Evolutionary conservation across 352 stramenopile genomes (phyloP).

Genomic region (Globisporangium emineosum): DNA sequence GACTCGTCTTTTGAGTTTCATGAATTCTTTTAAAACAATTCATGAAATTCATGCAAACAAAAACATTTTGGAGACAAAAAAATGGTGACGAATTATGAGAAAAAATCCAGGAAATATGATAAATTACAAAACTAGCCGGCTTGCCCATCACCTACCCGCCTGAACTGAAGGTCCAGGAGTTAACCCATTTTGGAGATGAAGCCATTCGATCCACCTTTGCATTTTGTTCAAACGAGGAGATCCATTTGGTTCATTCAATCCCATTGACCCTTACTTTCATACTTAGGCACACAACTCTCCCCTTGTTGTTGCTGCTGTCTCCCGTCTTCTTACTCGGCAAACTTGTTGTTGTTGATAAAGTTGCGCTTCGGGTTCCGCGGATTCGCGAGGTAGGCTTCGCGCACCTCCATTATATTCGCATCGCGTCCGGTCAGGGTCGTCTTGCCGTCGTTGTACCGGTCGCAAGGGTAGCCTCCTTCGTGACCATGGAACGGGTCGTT

Average conservation of each 20-base stretch:
- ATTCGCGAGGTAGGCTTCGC: conserved; percentile 30
- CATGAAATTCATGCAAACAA: not conserved
- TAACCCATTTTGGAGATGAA: not conserved
- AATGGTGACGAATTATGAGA: not conserved
- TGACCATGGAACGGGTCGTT: conserved; percentile 37
- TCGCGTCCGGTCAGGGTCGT: conserved; percentile 40
- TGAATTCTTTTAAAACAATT: too few relatives aligned
- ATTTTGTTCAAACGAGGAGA: too few relatives aligned
- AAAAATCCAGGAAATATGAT: not conserved
- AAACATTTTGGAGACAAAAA: not conserved
- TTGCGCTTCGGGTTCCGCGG: conserved; percentile 12
- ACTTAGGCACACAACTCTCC: too few relatives aligned
- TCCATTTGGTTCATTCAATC: too few relatives aligned
- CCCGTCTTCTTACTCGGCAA: not conserved
- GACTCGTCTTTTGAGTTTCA: too few relatives aligned
- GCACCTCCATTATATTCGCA: conserved; percentile 22
- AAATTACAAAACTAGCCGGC: not conserved
- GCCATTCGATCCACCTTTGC: too few relatives aligned
- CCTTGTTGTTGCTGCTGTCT: not conserved
- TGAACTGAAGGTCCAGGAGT: not conserved
- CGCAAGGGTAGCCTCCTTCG: conserved; percentile 59
- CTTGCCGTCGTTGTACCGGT: conserved; percentile 52
- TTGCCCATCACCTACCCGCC: not conserved
- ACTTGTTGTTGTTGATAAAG: conserved; percentile 19
- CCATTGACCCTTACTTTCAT: too few relatives aligned